A percentile compares a stretch with the other conserved stretches of the same genome.
These are phyloP conservation scores for Lachnellula cervina DNA, from an alignment of 2,329 filamentous ascomycete genomes.

Conservation along the genomic window DNA sequence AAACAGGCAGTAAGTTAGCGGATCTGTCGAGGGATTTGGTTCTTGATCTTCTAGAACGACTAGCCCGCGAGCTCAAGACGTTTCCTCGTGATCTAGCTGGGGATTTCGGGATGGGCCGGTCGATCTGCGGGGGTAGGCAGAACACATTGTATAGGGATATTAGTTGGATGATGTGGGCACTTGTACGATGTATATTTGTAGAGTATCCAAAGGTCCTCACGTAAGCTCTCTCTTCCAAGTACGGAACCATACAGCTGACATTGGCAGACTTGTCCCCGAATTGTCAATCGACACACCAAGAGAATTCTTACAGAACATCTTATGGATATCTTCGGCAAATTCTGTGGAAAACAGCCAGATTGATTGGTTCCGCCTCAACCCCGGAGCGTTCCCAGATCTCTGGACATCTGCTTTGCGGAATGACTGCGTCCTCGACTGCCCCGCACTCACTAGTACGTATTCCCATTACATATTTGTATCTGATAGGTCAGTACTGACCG, in stretches of 20 bases:
- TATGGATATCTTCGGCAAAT: conserved; percentile 26
- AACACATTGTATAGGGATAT: conserved; percentile 15
- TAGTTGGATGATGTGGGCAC: conserved; percentile 21
- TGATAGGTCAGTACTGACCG: not conserved
- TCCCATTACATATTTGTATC: not conserved
- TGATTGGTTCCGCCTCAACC: conserved; percentile 14
- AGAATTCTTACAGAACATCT: conserved; percentile 22
- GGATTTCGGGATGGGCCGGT: not conserved
- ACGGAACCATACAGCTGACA: conserved; percentile 5
- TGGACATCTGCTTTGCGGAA: conserved; percentile 24
- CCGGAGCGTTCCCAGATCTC: conserved; percentile 17
- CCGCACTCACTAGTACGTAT: conserved; percentile 20
- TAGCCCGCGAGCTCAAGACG: conserved; percentile 11
- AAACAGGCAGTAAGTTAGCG: conserved; percentile 12
- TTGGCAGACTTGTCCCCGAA: conserved; percentile 16
- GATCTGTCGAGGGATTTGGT: conserved; percentile 8
- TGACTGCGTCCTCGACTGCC: conserved; percentile 22
- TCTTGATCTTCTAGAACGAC: conserved; percentile 12
- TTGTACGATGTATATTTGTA: conserved; percentile 21
- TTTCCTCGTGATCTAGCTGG: conserved; percentile 8
- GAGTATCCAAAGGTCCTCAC: conserved; percentile 25
- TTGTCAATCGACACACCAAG: conserved; percentile 10
- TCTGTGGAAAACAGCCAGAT: not conserved
- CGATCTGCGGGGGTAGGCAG: conserved; percentile 4
- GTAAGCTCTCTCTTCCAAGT: conserved; percentile 12